Evolutionary conservation across 805 yeast species (phyloP), one percentile per base, ranked within the genome.

Genomic region (Candida patagonica): DNA sequence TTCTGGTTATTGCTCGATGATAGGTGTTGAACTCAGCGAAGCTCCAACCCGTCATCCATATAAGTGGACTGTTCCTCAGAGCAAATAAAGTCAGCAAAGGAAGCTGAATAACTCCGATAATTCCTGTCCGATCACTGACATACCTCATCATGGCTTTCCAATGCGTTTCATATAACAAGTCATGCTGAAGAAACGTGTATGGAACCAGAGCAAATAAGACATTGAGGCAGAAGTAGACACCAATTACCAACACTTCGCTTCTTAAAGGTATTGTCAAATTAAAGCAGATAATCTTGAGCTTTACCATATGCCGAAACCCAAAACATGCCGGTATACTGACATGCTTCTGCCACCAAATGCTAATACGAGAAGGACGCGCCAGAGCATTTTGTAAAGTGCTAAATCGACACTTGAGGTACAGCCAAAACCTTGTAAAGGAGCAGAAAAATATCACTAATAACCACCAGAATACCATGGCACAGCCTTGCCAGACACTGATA

Each of bases 31-130:
- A 78, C 17, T 78, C 65, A 0, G 78, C 59, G 43, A 60, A 69
- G 12, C 63, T 62, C 79, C 80, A 73, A 20, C 79, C 71, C 1
- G 84, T 73, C 13, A 73, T 13, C 73, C 74, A 73, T 44, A 70
- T 76, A 42, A 78, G 55, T 36, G 79, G 55, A 51, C 78, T 78
- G 56, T 78, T 78, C 49, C 84, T 61, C 30, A 81, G 75, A 2
- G 82, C 77, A 52, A 78, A 76, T 37, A 76, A 56, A 24, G 74
- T 61, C 33, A 76, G 46, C 33, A 75, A 55, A 2, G 85, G 84
- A 26, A 68, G 32, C 43, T 63, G 57, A 59, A 68, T 56, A n/a
- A 68, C 63, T 2, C 66, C 55, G 33, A 74, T 52, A 21, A 76
- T 66, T 2, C 76, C 81, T 1, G 76, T 50, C 50, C 84, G 62